Percentiles rank a stretch among this genome's conserved stretches.
These are phyloP conservation scores for Stephanodiscus triporus DNA, from an alignment of 108 stramenopile species.

Conservation along the genomic window DNA sequence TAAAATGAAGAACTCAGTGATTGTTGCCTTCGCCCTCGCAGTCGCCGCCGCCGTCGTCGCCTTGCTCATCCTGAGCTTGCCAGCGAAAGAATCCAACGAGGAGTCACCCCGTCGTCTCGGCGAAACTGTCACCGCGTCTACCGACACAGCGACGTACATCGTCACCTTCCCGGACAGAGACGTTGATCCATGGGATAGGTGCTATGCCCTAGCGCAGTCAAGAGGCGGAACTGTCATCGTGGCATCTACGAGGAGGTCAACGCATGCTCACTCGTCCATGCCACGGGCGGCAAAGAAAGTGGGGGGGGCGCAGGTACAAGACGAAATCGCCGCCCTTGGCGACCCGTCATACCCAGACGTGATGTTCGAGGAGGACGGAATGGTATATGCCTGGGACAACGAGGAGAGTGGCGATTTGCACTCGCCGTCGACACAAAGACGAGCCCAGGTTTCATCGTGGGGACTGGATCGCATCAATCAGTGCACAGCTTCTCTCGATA, in stretches of 20 bases:
- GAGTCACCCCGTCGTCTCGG: not conserved
- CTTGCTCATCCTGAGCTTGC: not conserved
- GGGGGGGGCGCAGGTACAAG: not conserved
- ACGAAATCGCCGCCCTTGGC: not conserved
- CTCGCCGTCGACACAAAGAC: not conserved
- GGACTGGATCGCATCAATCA: conserved; percentile 1
- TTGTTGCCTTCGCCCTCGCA: not conserved
- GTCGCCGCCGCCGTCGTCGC: not conserved
- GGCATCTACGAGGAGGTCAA: not conserved
- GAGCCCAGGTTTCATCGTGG: not conserved
- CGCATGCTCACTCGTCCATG: not conserved
- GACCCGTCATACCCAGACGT: not conserved
- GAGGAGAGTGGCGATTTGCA: not conserved
- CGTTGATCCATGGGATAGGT: not conserved
- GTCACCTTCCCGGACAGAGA: conserved; percentile 1
- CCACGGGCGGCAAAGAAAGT: not conserved
- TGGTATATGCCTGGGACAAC: not conserved
- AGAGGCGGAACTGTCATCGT: not conserved
- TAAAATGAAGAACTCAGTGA: not conserved
- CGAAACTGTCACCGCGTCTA: too few relatives aligned
- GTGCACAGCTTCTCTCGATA: not conserved
- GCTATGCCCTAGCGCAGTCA: not conserved
- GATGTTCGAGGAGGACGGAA: not conserved
- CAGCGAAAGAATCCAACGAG: not conserved
- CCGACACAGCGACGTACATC: not conserved